phyloP scores from a whole-genome alignment of 306 rosid species.

The Lathyrus oleraceus region DNA sequence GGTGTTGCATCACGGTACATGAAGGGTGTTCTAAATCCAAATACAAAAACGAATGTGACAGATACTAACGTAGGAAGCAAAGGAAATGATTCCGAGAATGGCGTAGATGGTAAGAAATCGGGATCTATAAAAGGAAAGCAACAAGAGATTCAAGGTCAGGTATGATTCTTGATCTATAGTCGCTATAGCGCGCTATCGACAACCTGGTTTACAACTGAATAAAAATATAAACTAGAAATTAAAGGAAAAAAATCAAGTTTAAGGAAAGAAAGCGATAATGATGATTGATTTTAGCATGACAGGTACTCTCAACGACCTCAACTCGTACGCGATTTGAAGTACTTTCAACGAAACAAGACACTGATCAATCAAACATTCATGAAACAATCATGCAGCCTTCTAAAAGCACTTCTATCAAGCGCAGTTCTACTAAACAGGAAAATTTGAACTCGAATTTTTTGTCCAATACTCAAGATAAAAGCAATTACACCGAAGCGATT shows the following conservation, averaged over 20 bases:
- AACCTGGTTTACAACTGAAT: not conserved
- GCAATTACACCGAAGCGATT: slow-evolving; percentile 43
- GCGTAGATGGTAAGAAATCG: slow-evolving; percentile 47
- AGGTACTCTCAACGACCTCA: slow-evolving; percentile 50
- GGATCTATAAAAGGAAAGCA: slow-evolving; percentile 62
- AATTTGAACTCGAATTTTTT: slow-evolving; percentile 49
- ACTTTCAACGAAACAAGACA: slow-evolving; percentile 53
- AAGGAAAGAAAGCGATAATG: not conserved
- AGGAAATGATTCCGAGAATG: slow-evolving; percentile 59
- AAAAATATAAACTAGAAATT: not conserved
- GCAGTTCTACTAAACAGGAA: slow-evolving; percentile 56
- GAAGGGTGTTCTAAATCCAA: slow-evolving; percentile 66
- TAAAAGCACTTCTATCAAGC: slow-evolving; percentile 48
- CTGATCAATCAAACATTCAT: slow-evolving; percentile 41
- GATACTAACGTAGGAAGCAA: slow-evolving; percentile 52
- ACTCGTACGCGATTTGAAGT: slow-evolving; percentile 44
- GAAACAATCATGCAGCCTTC: slow-evolving; percentile 42
- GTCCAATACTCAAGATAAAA: slow-evolving; percentile 51
- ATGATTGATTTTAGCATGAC: slow-evolving; percentile 40
- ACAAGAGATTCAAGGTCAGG: slow-evolving; percentile 77
- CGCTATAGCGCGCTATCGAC: no score
- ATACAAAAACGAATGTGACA: slow-evolving; percentile 42
- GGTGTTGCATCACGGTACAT: slow-evolving; percentile 85
- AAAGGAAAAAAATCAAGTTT: slow-evolving; percentile 4
- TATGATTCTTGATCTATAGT: slow-evolving; percentile 41